Conservation (phyloP, 495 filamentous ascomycete species). For the Annulohypoxylon bovei region DNA sequence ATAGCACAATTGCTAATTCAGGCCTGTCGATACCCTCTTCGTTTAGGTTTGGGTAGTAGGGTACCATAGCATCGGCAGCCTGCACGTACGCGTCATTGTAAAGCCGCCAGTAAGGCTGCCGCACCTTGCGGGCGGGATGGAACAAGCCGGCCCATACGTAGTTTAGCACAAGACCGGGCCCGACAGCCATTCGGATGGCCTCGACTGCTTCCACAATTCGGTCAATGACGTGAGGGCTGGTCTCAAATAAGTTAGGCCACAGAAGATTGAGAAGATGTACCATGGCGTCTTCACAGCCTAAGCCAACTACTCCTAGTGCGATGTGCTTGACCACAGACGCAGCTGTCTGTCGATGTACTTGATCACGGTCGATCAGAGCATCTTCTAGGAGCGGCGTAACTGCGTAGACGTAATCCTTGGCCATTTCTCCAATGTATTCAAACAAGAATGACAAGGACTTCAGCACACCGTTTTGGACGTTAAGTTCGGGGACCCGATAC, state of each 20-base stretch:
- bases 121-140: slow-evolving; percentile 94
- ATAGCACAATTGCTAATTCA: slow-evolving; percentile 87
- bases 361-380: slow-evolving; percentile 96
- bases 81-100: slow-evolving; percentile 99
- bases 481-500: slow-evolving; percentile 97
- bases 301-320: slow-evolving; percentile 91
- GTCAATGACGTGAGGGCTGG: slow-evolving; percentile 97
- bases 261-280: slow-evolving; percentile 95
- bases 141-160: slow-evolving; percentile 98
- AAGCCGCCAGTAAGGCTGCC: slow-evolving; percentile 90
- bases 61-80: slow-evolving; percentile 90
- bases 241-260: slow-evolving; percentile 98
- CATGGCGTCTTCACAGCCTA: slow-evolving; percentile 99
- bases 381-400: slow-evolving; percentile 97
- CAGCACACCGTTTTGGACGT: slow-evolving; percentile 98
- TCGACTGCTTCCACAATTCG: slow-evolving; percentile 96
- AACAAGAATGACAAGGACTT: slow-evolving; percentile 98
- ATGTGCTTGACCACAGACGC: slow-evolving; percentile 97
- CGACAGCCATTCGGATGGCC: slow-evolving; percentile 93
- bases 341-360: slow-evolving; percentile 97
- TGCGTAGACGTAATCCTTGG: slow-evolving; percentile 99
- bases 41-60: slow-evolving; percentile 88
- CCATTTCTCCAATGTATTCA: slow-evolving; percentile 99
- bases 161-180: slow-evolving; percentile 90
- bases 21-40: slow-evolving; percentile 77